Conservation (phyloP, 495 filamentous ascomycete species). For the Penicillium pancosmium region DNA sequence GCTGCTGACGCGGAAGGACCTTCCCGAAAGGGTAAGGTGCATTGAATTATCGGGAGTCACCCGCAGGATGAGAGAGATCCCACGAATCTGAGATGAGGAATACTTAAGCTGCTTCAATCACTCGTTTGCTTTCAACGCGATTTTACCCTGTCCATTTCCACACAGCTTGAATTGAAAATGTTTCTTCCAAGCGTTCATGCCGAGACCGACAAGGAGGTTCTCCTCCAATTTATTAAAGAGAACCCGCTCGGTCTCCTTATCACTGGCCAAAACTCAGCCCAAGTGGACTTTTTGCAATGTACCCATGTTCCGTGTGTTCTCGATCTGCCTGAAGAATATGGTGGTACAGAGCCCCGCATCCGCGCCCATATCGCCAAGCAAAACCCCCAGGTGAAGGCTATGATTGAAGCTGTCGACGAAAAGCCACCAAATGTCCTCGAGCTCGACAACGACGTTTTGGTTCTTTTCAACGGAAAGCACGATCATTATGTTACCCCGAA, state of each 20-base stretch:
- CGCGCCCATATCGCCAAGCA: constrained; percentile 56
- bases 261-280: constrained; percentile 50
- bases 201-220: constrained; percentile 38
- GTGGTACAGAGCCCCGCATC: constrained; percentile 33
- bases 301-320: constrained; percentile 62
- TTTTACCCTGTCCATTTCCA: not conserved
- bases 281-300: constrained; percentile 49
- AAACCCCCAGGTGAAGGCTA: constrained; percentile 57
- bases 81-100: not conserved
- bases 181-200: constrained; percentile 52
- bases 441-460: constrained; percentile 27
- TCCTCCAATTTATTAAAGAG: constrained; percentile 51
- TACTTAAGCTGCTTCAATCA: constrained; percentile 1
- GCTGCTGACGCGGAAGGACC: not conserved
- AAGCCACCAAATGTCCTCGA: constrained; percentile 9
- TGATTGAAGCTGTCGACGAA: constrained; percentile 41
- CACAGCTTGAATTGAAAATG: constrained; percentile 34
- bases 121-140: not conserved
- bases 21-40: not conserved
- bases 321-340: constrained; percentile 38
- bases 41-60: not conserved
- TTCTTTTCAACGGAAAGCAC: constrained; percentile 48
- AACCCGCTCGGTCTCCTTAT: constrained; percentile 60
- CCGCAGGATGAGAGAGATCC: not conserved
- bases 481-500: constrained; percentile 58